Percentiles rank a stretch among this genome's conserved stretches.
phyloP scores from a whole-genome alignment of 345 rosid genomes.

The Garcia nutans region DNA sequence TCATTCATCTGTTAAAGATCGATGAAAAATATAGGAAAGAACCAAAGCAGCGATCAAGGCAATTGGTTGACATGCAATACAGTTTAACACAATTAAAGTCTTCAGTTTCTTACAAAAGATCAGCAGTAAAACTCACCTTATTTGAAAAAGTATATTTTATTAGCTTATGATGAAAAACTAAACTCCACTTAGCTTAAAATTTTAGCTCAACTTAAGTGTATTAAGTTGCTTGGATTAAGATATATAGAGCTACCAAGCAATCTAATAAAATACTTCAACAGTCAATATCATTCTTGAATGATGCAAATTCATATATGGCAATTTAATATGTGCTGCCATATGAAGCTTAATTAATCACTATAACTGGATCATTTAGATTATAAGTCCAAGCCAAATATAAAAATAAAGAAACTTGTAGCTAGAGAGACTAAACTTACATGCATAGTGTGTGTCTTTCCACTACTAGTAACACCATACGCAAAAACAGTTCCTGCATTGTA shows the following conservation, averaged over 20 bases:
- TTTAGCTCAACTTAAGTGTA: too few relatives aligned
- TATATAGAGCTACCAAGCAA: background rate
- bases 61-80: background rate
- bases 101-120: slow-evolving; percentile 1
- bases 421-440: slow-evolving; percentile 58
- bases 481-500: slow-evolving; percentile 84
- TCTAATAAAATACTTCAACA: background rate
- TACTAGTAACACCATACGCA: slow-evolving; percentile 99
- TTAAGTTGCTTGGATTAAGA: background rate
- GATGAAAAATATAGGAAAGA: background rate
- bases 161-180: background rate
- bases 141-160: background rate
- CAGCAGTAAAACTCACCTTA: background rate
- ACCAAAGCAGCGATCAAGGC: background rate
- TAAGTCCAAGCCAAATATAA: background rate
- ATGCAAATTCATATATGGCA: background rate
- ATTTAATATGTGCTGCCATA: background rate
- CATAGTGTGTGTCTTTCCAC: slow-evolving; percentile 99
- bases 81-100: background rate
- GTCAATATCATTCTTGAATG: background rate
- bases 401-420: background rate
- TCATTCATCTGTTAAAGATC: background rate
- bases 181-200: too few relatives aligned
- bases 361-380: background rate
- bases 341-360: background rate